These are phyloP conservation scores for Verticillium alfalfae DNA, from an alignment of 2,329 filamentous ascomycete genomes.

Conservation along the genomic window DNA sequence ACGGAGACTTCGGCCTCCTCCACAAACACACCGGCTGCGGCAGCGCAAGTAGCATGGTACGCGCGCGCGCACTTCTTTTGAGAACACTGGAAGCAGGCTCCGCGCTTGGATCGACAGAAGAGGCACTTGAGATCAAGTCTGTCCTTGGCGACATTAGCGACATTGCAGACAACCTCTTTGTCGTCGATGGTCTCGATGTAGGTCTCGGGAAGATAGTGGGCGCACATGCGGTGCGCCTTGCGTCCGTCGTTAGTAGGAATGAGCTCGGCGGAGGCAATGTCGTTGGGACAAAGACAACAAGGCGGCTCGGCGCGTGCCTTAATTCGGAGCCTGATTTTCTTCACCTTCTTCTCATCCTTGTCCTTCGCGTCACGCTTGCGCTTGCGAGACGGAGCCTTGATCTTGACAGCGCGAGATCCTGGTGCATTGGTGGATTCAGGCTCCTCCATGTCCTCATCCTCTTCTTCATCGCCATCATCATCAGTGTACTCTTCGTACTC, in stretches of 20 bases:
- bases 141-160: conserved; percentile 77
- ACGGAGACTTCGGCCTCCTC: conserved; percentile 82
- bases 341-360: conserved; percentile 49
- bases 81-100: conserved; percentile 96
- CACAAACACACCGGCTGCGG: conserved; percentile 85
- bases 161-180: conserved; percentile 70
- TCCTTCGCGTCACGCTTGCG: conserved; percentile 51
- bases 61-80: conserved; percentile 89
- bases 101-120: conserved; percentile 88
- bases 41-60: conserved; percentile 93
- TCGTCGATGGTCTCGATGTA: conserved; percentile 70
- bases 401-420: conserved; percentile 19
- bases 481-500: conserved; percentile 75
- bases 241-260: conserved; percentile 82
- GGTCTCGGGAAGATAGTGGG: conserved; percentile 86
- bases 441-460: conserved; percentile 56
- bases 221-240: conserved; percentile 83
- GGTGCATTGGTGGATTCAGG: conserved; percentile 76
- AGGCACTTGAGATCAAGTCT: conserved; percentile 89
- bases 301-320: conserved; percentile 69
- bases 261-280: conserved; percentile 75
- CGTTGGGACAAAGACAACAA: conserved; percentile 89
- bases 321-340: conserved; percentile 72
- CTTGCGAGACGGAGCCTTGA: conserved; percentile 46
- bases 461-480: conserved; percentile 62